phyloP scores from a whole-genome alignment of 106 monocot genomes.

The Dioscorea zingiberensis region DNA sequence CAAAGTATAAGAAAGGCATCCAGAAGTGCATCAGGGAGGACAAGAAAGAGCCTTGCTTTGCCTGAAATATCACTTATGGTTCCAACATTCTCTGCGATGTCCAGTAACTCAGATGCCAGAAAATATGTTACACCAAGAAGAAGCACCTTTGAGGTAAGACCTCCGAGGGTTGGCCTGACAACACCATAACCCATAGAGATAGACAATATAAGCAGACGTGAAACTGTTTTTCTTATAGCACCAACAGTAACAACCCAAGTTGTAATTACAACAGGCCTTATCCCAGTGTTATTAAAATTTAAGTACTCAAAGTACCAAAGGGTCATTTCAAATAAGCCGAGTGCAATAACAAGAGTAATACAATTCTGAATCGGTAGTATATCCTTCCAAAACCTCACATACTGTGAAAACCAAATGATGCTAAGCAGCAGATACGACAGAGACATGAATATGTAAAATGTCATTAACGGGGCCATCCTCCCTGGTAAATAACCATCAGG shows the following conservation, averaged over 20 bases:
- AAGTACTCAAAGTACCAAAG: slow-evolving; percentile 95
- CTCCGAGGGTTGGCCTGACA: slow-evolving; percentile 90
- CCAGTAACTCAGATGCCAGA: slow-evolving; percentile 81
- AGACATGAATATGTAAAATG: slow-evolving; percentile 78
- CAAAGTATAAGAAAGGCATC: slow-evolving; percentile 92
- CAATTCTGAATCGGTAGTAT: slow-evolving; percentile 82
- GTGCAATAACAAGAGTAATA: slow-evolving; percentile 73
- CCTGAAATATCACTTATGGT: slow-evolving; percentile 92
- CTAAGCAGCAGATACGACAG: slow-evolving; percentile 63
- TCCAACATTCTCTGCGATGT: slow-evolving; percentile 92
- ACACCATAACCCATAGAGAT: slow-evolving; percentile 99
- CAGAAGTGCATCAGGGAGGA: slow-evolving; percentile 87
- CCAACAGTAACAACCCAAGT: slow-evolving; percentile 97
- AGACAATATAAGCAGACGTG: slow-evolving; percentile 75
- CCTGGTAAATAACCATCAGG: slow-evolving; percentile 90
- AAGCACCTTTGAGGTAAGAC: slow-evolving; percentile 94
- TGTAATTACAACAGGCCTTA: slow-evolving; percentile 83
- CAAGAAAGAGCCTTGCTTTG: slow-evolving; percentile 80
- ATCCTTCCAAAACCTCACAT: slow-evolving; percentile 82
- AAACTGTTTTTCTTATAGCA: slow-evolving; percentile 77
- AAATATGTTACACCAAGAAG: slow-evolving; percentile 92
- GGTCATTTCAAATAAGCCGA: slow-evolving; percentile 94
- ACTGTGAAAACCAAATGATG: slow-evolving; percentile 73
- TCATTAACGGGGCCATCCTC: slow-evolving; percentile 93
- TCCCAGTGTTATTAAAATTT: slow-evolving; percentile 73